phyloP scores from a whole-genome alignment of 176 grass and related monocot genomes.

The Oryza meridionalis region DNA sequence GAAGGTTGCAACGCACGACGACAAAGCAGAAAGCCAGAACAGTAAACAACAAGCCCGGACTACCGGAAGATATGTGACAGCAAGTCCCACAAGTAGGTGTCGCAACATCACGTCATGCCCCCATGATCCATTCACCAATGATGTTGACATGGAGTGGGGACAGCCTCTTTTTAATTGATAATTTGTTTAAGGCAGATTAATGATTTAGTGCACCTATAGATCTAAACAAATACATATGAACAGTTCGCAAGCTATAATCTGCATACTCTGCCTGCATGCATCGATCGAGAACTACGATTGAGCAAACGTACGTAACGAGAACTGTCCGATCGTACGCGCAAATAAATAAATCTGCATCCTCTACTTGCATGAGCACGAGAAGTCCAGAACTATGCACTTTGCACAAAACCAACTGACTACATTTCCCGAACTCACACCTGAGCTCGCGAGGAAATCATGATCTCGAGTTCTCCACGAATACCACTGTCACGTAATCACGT shows the following conservation, averaged over 20 bases:
- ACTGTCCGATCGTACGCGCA: not conserved
- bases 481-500: constrained; percentile 14
- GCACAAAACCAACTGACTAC: not conserved
- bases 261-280: constrained; percentile 17
- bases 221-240: constrained; percentile 1
- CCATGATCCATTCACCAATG: constrained; percentile 32
- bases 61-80: constrained; percentile 21
- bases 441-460: constrained; percentile 25
- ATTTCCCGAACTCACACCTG: not conserved
- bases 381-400: not conserved
- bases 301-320: not conserved
- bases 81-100: constrained; percentile 16
- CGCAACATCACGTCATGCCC: constrained; percentile 32
- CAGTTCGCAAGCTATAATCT: constrained; percentile 19
- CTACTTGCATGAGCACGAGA: constrained; percentile 40
- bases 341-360: constrained; percentile 14
- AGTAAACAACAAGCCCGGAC: constrained; percentile 5
- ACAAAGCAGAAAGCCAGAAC: constrained; percentile 20
- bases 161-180: not conserved
- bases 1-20: not conserved
- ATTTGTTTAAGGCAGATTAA: not conserved
- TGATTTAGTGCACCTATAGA: not conserved
- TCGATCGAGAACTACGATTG: not conserved
- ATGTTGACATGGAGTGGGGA: not conserved
- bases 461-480: constrained; percentile 31